phyloP scores from a whole-genome alignment of 306 rosid genomes.

The Medicago ruthenica region DNA sequence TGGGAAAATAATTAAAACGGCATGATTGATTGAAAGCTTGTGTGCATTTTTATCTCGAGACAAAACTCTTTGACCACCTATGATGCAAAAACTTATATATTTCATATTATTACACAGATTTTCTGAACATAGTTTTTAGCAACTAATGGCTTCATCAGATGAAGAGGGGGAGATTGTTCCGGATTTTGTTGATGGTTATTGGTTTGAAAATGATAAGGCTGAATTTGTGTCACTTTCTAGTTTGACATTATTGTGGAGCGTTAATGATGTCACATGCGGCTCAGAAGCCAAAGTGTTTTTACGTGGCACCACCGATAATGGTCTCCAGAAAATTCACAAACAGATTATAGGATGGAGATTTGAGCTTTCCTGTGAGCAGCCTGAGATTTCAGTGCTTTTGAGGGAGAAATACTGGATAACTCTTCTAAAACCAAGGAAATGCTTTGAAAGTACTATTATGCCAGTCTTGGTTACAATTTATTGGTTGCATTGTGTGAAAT shows the following conservation, averaged over 20 bases:
- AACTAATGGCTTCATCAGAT: slow-evolving; percentile 67
- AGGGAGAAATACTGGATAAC: slow-evolving; percentile 59
- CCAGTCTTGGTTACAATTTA: slow-evolving; percentile 55
- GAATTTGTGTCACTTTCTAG: slow-evolving; percentile 51
- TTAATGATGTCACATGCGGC: slow-evolving; percentile 38
- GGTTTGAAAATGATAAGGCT: slow-evolving; percentile 47
- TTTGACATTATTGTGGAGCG: slow-evolving; percentile 60
- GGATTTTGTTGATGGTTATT: slow-evolving; percentile 43
- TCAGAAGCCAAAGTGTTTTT: slow-evolving; percentile 43
- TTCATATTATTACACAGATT: slow-evolving; percentile 20
- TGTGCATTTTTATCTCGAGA: no score
- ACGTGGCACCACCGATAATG: slow-evolving; percentile 50
- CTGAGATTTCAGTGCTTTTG: slow-evolving; percentile 60
- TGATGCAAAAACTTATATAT: slow-evolving; percentile 13
- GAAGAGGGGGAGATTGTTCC: slow-evolving; percentile 64
- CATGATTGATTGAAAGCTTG: background rate
- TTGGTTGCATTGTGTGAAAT: slow-evolving; percentile 68
- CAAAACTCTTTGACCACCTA: background rate
- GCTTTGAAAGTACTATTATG: slow-evolving; percentile 51
- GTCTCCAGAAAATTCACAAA: slow-evolving; percentile 51
- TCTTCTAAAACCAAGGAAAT: slow-evolving; percentile 62
- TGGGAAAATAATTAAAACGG: background rate
- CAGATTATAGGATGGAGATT: slow-evolving; percentile 65
- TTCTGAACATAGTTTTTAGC: slow-evolving; percentile 32
- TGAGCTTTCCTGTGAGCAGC: slow-evolving; percentile 52